A percentile compares a stretch with the other conserved stretches of the same genome.
These are phyloP conservation scores for Penicillium angulare DNA, from an alignment of 495 filamentous ascomycete genomes.

Conservation along the genomic window DNA sequence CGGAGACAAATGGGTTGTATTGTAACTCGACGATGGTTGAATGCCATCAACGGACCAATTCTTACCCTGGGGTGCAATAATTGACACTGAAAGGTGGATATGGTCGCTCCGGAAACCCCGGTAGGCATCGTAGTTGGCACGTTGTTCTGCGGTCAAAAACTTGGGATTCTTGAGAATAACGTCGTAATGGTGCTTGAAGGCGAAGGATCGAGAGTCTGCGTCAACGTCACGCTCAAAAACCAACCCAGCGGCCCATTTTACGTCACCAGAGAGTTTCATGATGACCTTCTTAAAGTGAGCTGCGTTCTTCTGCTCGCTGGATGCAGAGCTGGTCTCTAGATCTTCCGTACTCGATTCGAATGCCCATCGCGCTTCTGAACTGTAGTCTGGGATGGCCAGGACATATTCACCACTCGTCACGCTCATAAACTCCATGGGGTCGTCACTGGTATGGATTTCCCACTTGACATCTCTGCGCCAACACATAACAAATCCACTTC, in stretches of 20 bases:
- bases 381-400: conserved; percentile 90
- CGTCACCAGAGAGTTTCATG: conserved; percentile 96
- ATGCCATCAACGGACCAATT: conserved; percentile 70
- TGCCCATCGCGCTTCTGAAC: conserved; percentile 74
- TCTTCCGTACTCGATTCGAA: conserved; percentile 56
- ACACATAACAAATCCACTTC: conserved; percentile 95
- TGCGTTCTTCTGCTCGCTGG: conserved; percentile 65
- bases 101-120: conserved; percentile 90
- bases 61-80: conserved; percentile 76
- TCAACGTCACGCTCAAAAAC: conserved; percentile 83
- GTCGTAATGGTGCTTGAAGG: conserved; percentile 90
- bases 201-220: conserved; percentile 67
- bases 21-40: conserved; percentile 82
- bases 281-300: conserved; percentile 93
- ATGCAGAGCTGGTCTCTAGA: conserved; percentile 59
- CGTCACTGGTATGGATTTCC: conserved; percentile 75
- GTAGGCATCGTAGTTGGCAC: conserved; percentile 80
- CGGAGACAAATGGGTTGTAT: conserved; percentile 87
- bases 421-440: conserved; percentile 90
- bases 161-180: conserved; percentile 80
- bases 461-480: conserved; percentile 91
- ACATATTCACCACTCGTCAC: conserved; percentile 94
- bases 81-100: conserved; percentile 89
- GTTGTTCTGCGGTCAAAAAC: conserved; percentile 55
- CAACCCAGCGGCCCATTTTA: conserved; percentile 84